Conservation (phyloP, 2,329 filamentous ascomycete species). For the Pestalotiopsis fici region DNA sequence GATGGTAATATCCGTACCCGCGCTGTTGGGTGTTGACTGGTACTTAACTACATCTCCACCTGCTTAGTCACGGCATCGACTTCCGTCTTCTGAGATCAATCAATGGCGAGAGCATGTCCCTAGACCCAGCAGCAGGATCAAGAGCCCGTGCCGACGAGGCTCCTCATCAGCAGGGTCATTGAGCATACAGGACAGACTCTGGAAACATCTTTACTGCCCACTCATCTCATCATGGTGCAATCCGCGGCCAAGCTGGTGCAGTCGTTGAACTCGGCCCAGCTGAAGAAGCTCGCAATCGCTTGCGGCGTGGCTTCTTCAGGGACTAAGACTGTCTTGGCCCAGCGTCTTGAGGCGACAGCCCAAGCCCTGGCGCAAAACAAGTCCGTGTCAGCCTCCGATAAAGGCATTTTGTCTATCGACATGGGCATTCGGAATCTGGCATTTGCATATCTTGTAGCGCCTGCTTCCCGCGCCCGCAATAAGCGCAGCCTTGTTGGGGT, state of each 20-base stretch:
- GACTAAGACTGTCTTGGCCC: slow-evolving; percentile 55
- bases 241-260: slow-evolving; percentile 2
- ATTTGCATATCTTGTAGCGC: slow-evolving; percentile 58
- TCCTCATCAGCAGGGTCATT: too few species aligned
- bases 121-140: neutral
- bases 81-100: too few species aligned
- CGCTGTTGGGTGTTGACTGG: too few species aligned
- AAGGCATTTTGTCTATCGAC: slow-evolving; percentile 73
- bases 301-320: slow-evolving; percentile 63
- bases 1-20: too few species aligned
- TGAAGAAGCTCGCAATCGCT: slow-evolving; percentile 60
- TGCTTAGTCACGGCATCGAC: too few species aligned
- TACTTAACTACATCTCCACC: too few species aligned
- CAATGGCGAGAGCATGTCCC: too few species aligned
- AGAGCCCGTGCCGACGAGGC: too few species aligned
- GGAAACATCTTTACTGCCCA: neutral
- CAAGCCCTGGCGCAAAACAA: slow-evolving; percentile 1
- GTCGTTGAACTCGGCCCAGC: slow-evolving; percentile 48
- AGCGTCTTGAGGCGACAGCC: slow-evolving; percentile 46
- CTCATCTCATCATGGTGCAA: neutral
- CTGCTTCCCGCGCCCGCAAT: slow-evolving; percentile 15
- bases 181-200: too few species aligned
- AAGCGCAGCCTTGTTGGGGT: neutral
- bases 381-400: slow-evolving; percentile 18
- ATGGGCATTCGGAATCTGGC: slow-evolving; percentile 84